Base-by-base conservation (phyloP, 2,329 filamentous ascomycete genomes). In the Aspergillus brasiliensis region DNA sequence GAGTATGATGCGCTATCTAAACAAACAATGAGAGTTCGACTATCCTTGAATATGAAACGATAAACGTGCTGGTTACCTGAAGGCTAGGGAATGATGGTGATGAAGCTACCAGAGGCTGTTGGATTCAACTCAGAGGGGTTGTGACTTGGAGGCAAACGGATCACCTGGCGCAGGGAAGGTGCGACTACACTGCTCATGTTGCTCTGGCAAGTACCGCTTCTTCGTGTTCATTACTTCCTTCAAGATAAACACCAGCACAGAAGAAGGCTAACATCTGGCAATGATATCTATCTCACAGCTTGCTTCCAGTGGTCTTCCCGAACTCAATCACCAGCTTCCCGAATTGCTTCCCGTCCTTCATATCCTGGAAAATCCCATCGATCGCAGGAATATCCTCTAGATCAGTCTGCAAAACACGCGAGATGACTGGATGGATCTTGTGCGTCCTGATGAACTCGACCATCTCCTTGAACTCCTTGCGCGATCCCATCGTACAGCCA, bases 391-490 rank as follows among this genome's bases (percentile, higher is more conserved):
- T 68, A 67, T 93, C 88, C 55, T 90, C 87, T 66, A 97, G 77
- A 0, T 91, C 91, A 2, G 69, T 69, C 66, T 86, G 86, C 13
- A 91, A 85, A 0, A 88, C 85, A 55, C 89, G 84, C 64, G 90
- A 95, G 1, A 98, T 85, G 3, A 97, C 82, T 0, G 94, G 93
- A 56, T 81, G 84, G 62, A 97, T 88, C 71, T 88, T 84, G 65
- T 91, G 86, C 64, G 87, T 78, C 11, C 82, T 82, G 37, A 97
- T 90, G 77, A 97, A 97, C 1, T 84, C 82, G 5, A 97, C 83
- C 92, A 98, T 97, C 21, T 95, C 91, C n/a, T 81, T 81, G 71
- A 97, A 98, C 78, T 98, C 95, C 71, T 86, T 88, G 47, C 91
- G 84, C 27, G 91, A 96, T 0, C 94, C 94, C 93, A 98, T 97